Conservation (phyloP, 768 basidiomycete species). For the Lentinula sp. region DNA sequence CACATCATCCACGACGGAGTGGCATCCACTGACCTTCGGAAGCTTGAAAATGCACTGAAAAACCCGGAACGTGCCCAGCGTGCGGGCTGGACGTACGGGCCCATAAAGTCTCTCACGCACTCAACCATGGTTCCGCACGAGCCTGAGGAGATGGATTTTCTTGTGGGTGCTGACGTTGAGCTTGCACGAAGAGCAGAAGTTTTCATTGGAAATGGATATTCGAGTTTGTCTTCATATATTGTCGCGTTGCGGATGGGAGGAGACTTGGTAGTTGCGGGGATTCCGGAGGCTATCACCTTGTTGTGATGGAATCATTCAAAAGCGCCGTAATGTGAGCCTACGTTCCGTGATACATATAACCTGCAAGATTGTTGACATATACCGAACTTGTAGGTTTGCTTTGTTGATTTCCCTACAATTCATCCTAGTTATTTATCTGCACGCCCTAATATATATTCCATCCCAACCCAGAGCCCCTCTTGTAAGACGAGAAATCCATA, state of each 20-base stretch:
- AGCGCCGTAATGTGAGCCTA: not conserved
- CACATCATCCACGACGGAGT: slow-evolving; percentile 43
- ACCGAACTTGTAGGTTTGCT: no score
- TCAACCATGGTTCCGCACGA: slow-evolving; percentile 29
- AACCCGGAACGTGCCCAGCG: slow-evolving; percentile 24
- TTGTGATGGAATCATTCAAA: not conserved
- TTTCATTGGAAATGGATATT: slow-evolving; percentile 44
- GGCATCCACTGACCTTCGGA: slow-evolving; percentile 36
- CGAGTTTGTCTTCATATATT: slow-evolving; percentile 38
- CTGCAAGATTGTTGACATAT: not conserved
- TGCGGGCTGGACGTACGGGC: slow-evolving; percentile 32
- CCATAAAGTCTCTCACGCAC: slow-evolving; percentile 35
- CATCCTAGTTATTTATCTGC: not conserved
- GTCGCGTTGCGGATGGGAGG: slow-evolving; percentile 35
- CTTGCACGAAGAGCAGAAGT: slow-evolving; percentile 34
- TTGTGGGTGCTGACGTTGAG: slow-evolving; percentile 34
- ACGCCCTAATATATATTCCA: not conserved
- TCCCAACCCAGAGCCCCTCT: no score
- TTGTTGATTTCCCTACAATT: not conserved
- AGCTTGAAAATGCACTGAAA: slow-evolving; percentile 30
- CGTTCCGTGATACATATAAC: not conserved
- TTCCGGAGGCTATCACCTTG: not conserved
- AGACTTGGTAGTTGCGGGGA: not conserved
- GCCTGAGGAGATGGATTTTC: slow-evolving; percentile 36
- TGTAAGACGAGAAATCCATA: no score